Conservation (phyloP, 1,284 basidiomycete genomes). For the Athelia sp. region DNA sequence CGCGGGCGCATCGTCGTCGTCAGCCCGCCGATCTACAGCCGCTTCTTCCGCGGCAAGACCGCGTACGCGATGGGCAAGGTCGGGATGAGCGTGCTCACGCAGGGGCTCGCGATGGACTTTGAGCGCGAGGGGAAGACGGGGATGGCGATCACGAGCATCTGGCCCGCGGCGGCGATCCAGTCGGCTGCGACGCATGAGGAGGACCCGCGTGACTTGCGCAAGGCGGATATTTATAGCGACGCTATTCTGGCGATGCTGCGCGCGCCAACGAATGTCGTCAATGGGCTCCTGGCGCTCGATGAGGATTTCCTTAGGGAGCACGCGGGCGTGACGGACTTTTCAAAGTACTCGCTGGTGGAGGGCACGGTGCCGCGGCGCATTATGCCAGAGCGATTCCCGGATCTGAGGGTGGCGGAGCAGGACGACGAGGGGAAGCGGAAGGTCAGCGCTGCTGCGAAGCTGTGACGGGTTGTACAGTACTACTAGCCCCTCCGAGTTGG, state of each 20-base stretch:
- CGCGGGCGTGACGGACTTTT: constrained; percentile 11
- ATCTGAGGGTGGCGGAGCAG: constrained; percentile 10
- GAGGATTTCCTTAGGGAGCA: constrained; percentile 11
- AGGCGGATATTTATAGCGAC: constrained; percentile 8
- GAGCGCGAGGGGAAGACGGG: constrained; percentile 9
- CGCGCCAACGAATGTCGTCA: constrained; percentile 1
- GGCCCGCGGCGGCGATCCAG: constrained; percentile 11
- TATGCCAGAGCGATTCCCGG: constrained; percentile 10
- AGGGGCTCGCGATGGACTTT: constrained; percentile 13
- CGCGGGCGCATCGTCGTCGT: constrained; percentile 11
- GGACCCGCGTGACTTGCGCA: constrained; percentile 7
- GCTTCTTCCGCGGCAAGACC: constrained; percentile 15
- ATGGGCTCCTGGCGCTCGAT: constrained; percentile 10
- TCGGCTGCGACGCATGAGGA: constrained; percentile 8
- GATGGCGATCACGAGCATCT: constrained; percentile 14
- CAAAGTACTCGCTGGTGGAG: constrained; percentile 7
- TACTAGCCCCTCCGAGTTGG: too few relatives aligned
- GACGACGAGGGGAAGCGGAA: constrained; percentile 13
- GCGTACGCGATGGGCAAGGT: constrained; percentile 15
- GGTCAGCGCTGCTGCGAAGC: constrained; percentile 16
- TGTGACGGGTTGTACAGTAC: too few relatives aligned
- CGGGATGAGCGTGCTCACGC: constrained; percentile 13
- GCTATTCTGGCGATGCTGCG: constrained; percentile 5
- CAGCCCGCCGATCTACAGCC: constrained; percentile 13
- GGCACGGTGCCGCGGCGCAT: constrained; percentile 9